Evolutionary conservation across 352 stramenopile genomes (phyloP), one percentile per base, ranked within the genome.

Genomic region (Pythium brassicae): DNA sequence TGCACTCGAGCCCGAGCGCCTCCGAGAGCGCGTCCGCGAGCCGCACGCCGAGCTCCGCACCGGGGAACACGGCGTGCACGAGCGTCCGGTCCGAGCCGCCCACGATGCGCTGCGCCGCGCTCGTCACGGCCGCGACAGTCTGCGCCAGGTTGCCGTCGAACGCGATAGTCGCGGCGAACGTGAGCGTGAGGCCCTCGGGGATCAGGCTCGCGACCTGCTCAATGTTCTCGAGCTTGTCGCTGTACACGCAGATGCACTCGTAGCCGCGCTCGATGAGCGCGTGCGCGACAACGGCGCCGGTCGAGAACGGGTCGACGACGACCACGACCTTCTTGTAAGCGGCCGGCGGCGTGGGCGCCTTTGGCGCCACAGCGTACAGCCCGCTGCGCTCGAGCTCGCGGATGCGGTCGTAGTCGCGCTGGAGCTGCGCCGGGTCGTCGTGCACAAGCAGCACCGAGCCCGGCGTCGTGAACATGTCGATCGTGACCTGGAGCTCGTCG

Each of bases 231-330:
- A 92, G 64, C 53, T 74, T 76, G 59, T 92, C 78, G 53, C 82
- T 94, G 72, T 94, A 94, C 7, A 94, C 78, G 44, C 85, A 94
- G 50, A 92, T 87, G 58, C 85, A 94, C 35, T 94, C 85, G 66
- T 95, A 98, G 34, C 93, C 94, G 47, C 87, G 79, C 40, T 76
- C 75, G 61, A 86, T 85, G 50, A 97, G 87, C 62, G 94, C 82
- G 50, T 98, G 89, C 20, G 91, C 95, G 14, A 99, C 73, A 44
- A 98, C 77, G 27, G 93, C 96, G 50, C 95, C 96, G 34, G 95
- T 98, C 6, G 89, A 97, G 67, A 98, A 99, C 2, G 96, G 94
- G 65, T 98, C 93, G 25, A 99, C 93, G 20, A 99, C 76, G 26
- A 98, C 83, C 2, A 97, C 94, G 14, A 92, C 76, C 42, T 87